These are phyloP conservation scores for Populus hybrid DNA, from an alignment of 441 rosid genomes.

Conservation along the genomic window DNA sequence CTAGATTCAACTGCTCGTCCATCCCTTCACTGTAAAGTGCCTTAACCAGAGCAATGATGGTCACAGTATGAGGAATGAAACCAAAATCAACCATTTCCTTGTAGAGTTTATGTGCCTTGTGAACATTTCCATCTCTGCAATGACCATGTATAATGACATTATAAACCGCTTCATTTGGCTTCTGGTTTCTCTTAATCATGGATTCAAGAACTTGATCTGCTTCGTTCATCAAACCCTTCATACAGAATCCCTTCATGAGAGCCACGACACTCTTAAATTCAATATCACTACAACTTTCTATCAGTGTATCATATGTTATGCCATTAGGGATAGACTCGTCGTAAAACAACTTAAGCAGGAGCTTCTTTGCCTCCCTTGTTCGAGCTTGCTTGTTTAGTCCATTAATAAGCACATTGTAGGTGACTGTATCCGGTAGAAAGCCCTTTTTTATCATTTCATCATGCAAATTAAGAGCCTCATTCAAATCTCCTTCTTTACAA, in stretches of 20 bases:
- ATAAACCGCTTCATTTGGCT: conserved; percentile 65
- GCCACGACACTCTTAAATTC: conserved; percentile 63
- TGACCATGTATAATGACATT: conserved; percentile 85
- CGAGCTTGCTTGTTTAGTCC: conserved; percentile 84
- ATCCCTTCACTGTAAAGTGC: conserved; percentile 50
- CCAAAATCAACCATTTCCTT: conserved; percentile 54
- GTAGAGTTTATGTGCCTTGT: conserved; percentile 62
- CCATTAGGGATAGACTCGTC: conserved; percentile 65
- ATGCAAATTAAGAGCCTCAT: conserved; percentile 60
- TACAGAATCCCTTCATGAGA: conserved; percentile 82
- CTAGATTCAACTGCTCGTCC: conserved; percentile 48
- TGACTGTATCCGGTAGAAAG: conserved; percentile 69
- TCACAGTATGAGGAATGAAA: conserved; percentile 65
- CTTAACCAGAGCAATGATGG: conserved; percentile 63
- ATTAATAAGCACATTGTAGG: conserved; percentile 72
- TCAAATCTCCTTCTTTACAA: conserved; percentile 63
- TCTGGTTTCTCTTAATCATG: conserved; percentile 56
- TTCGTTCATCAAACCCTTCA: conserved; percentile 86
- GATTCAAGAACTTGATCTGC: conserved; percentile 72
- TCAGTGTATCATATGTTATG: conserved; percentile 64
- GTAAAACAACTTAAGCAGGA: conserved; percentile 70
- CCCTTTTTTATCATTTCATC: conserved; percentile 71
- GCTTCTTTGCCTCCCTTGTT: conserved; percentile 75
- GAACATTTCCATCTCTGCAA: conserved; percentile 53
- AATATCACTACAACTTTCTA: conserved; percentile 51